Base-by-base conservation (phyloP, 1,284 basidiomycete genomes). In the Trichosporon coremiiforme region DNA sequence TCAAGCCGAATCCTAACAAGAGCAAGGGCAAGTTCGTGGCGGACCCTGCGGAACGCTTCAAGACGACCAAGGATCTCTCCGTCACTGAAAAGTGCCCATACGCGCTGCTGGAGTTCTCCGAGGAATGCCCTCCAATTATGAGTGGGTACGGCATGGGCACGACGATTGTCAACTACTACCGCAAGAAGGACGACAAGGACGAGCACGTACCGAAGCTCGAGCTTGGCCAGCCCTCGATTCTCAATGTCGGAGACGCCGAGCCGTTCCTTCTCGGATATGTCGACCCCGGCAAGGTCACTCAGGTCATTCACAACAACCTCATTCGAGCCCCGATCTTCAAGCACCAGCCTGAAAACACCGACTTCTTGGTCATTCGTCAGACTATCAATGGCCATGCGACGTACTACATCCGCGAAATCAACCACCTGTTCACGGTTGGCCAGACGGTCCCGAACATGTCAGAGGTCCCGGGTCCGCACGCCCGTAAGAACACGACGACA, bases 121-220 rank as follows among this genome's bases (percentile, higher is more conserved):
- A 99, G 85, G 97, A 99, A 78, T 94, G 97, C 79, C 96, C 96
- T 2, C 93, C 96, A 1, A 93, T 98, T 64, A 89, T 97, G 78
- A 93, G 93, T 31, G 95, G 95, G 78, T 93, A 97, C 77, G 97
- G 96, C 33, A 99, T 99, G 96, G 96, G 96, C 9, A 96, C 92
- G 75, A 90, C 94, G 33, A 87, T 99, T 50, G 97, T 99, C 73
- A 99, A 99, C 79, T 99, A 99, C 82, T 99, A 99, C 83, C 90
- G 97, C 63, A 99, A 99, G 85, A 94, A 92, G 82, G 90, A 91
- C 73, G 93, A 95, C 73, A 93, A 93, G 77, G 96, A 99, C 78
- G 94, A 97, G 65, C 87, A 92, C 80, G 88, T 98, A 72, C 96
- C 96, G 7, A 95, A 94, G 91, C 88, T 88, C 76, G 95, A 98